Percentiles rank a stretch among this genome's conserved stretches.
phyloP scores from a whole-genome alignment of 805 yeast species.

The Hyphopichia homilentoma region DNA sequence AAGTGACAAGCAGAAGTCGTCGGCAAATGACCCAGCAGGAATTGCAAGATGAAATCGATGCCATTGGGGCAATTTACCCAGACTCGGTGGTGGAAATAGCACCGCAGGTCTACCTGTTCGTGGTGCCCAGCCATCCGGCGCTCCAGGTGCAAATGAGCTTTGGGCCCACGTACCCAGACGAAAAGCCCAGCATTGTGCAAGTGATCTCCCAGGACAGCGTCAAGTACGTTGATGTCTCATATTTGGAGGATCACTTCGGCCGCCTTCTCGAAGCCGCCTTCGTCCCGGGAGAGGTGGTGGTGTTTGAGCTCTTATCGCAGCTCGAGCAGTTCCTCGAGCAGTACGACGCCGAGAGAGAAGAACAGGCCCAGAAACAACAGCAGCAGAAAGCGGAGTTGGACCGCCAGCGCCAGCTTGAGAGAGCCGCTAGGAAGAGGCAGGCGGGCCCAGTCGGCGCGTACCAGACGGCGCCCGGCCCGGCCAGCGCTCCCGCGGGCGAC shows the following conservation, averaged over 20 bases:
- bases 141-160: constrained; percentile 65
- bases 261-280: constrained; percentile 54
- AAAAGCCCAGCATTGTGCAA: constrained; percentile 60
- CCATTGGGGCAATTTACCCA: constrained; percentile 87
- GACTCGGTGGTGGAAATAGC: constrained; percentile 43
- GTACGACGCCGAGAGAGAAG: constrained; percentile 24
- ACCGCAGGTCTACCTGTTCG: constrained; percentile 42
- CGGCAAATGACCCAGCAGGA: too few relatives aligned
- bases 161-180: constrained; percentile 66
- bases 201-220: constrained; percentile 35
- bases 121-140: constrained; percentile 62
- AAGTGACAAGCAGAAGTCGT: too few relatives aligned
- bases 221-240: constrained; percentile 39
- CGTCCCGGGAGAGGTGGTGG: constrained; percentile 61
- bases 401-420: constrained; percentile 6
- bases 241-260: constrained; percentile 44
- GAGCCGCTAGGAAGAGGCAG: constrained; percentile 8
- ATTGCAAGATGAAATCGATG: constrained; percentile 68
- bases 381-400: too few relatives aligned
- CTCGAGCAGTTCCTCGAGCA: constrained; percentile 46
- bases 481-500: constrained; percentile 34
- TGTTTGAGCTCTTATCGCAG: constrained; percentile 75
- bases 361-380: constrained; percentile 4
- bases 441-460: background rate
- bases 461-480: background rate